A percentile compares a stretch with the other conserved stretches of the same genome.
These are phyloP conservation scores for Mucor irregularis DNA, from an alignment of 371 early-diverging fungal species.

Conservation along the genomic window DNA sequence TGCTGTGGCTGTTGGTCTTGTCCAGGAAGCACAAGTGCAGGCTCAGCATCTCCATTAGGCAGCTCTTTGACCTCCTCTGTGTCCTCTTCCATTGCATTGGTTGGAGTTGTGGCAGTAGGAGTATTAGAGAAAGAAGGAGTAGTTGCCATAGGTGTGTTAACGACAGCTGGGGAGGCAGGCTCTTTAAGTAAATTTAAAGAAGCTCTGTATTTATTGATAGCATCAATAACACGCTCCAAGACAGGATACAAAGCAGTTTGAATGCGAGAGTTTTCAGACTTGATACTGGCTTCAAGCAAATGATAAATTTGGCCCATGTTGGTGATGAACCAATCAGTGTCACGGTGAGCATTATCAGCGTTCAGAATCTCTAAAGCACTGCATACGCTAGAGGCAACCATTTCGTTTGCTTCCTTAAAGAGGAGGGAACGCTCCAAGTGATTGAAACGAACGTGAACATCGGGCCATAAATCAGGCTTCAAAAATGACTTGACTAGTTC, in stretches of 20 bases:
- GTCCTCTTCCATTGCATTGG: neutral
- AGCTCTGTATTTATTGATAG: conserved; percentile 39
- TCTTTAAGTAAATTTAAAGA: neutral
- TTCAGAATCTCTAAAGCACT: conserved; percentile 74
- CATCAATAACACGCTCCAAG: conserved; percentile 60
- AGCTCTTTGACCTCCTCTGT: neutral
- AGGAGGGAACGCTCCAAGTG: conserved; percentile 50
- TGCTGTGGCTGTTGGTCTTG: neutral
- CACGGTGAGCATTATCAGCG: conserved; percentile 61
- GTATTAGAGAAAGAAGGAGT: neutral
- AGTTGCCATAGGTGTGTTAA: neutral
- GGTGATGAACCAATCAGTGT: conserved; percentile 64
- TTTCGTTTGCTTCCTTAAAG: conserved; percentile 43
- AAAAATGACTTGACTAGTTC: conserved; percentile 66
- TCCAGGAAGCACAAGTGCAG: neutral
- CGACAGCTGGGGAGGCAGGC: no score
- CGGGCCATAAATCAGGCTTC: conserved; percentile 59
- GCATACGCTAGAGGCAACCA: conserved; percentile 48
- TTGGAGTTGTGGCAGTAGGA: neutral
- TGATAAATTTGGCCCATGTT: conserved; percentile 69
- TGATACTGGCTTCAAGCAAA: conserved; percentile 68
- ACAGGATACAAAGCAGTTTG: conserved; percentile 69
- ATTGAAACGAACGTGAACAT: conserved; percentile 56
- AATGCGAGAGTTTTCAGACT: conserved; percentile 64
- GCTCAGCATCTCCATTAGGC: neutral